Conservation (phyloP, 352 stramenopile genomes). For the Achlya hypogyna region DNA sequence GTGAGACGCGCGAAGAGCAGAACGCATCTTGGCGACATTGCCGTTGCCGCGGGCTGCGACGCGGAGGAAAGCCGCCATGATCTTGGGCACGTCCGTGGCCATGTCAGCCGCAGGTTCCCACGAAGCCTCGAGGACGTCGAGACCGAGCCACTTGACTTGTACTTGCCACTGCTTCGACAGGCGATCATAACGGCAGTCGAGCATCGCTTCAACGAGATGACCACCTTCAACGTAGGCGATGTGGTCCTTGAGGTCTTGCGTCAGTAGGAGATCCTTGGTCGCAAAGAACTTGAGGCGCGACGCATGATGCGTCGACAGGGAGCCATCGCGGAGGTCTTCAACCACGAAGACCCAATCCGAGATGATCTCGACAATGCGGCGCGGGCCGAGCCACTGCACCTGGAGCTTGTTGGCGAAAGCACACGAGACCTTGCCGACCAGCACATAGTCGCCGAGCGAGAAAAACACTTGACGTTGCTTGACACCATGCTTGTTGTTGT, state of each 20-base stretch:
- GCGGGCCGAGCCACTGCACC: conserved; percentile 9
- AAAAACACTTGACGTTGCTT: not conserved
- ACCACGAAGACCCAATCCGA: conserved; percentile 11
- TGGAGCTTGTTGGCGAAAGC: conserved; percentile 8
- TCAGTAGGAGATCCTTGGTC: conserved; percentile 2
- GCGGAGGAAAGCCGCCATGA: not conserved
- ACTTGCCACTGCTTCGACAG: conserved; percentile 22
- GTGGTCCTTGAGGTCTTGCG: conserved; percentile 7
- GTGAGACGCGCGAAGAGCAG: not conserved
- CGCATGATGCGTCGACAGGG: conserved; percentile 10
- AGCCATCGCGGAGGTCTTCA: conserved; percentile 14
- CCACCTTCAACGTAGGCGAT: conserved; percentile 17
- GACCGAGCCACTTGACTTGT: conserved; percentile 22
- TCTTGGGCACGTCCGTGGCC: not conserved
- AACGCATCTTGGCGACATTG: not conserved
- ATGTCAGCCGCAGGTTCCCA: conserved; percentile 20
- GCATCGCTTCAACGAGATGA: conserved; percentile 19
- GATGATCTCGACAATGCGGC: conserved; percentile 4
- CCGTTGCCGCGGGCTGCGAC: not conserved
- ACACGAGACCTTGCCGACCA: conserved; percentile 10
- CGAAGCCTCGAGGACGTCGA: conserved; percentile 22
- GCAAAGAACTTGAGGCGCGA: conserved; percentile 22
- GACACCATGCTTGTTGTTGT: not conserved
- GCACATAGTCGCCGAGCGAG: conserved; percentile 19
- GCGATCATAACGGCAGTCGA: conserved; percentile 2